phyloP scores from a whole-genome alignment of 2,329 filamentous ascomycete genomes.

The Colletotrichum caudatum region DNA sequence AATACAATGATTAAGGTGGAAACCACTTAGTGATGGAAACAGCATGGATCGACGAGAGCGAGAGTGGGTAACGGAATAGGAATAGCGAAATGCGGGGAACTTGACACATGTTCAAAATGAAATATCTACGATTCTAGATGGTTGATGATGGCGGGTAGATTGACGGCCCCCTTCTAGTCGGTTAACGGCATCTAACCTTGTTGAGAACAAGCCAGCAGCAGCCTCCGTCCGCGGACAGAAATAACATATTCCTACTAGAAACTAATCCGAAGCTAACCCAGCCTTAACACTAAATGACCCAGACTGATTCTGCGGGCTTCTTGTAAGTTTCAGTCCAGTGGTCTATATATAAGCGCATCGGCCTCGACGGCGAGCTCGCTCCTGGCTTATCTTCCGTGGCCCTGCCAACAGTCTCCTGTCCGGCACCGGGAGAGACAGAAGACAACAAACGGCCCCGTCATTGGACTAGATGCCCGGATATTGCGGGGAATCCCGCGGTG shows the following conservation, averaged over 20 bases:
- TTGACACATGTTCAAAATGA: too few relatives aligned
- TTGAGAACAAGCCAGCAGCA: too few relatives aligned
- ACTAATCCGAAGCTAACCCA: too few relatives aligned
- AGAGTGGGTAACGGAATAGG: neutral
- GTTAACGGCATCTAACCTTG: too few relatives aligned
- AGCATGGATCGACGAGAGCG: neutral
- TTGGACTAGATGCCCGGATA: conserved; percentile 19
- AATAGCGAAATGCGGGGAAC: conserved; percentile 16
- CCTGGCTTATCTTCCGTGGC: conserved; percentile 23
- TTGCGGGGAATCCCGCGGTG: conserved; percentile 28
- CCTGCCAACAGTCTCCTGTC: conserved; percentile 5
- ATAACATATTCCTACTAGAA: too few relatives aligned
- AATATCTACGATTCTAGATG: too few relatives aligned
- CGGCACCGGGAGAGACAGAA: conserved; percentile 23
- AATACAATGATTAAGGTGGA: neutral
- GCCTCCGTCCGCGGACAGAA: too few relatives aligned
- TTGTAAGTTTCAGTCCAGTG: neutral
- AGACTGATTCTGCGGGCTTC: too few relatives aligned
- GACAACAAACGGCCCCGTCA: neutral
- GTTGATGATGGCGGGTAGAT: neutral
- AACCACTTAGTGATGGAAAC: conserved; percentile 3
- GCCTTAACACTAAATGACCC: too few relatives aligned
- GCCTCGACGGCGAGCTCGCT: neutral
- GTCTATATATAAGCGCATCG: too few relatives aligned
- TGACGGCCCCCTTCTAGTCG: too few relatives aligned